These are phyloP conservation scores for Prototheca cutis DNA, from an alignment of 163 green algal genomes.

Conservation along the genomic window DNA sequence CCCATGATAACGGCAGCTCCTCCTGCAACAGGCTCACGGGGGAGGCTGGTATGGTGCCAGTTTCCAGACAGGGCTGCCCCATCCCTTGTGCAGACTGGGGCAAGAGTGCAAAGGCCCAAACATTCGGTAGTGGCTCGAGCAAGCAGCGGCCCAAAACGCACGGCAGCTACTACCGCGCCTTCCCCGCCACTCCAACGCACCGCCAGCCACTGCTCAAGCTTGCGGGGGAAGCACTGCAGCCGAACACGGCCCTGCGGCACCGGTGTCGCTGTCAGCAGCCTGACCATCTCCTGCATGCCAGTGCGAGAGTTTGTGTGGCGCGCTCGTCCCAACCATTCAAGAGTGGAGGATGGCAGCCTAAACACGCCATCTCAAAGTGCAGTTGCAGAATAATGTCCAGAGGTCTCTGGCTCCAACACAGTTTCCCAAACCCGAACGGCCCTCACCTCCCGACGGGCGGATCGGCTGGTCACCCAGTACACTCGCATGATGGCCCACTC, in stretches of 20 bases:
- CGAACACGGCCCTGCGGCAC: neutral
- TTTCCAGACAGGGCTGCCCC: neutral
- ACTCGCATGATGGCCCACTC: slow-evolving; percentile 1
- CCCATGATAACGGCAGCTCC: slow-evolving; percentile 1
- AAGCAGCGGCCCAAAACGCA: too few species aligned
- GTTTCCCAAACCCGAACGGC: too few species aligned
- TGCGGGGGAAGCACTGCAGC: slow-evolving; percentile 1
- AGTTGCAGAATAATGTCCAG: too few species aligned
- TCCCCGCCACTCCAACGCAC: too few species aligned
- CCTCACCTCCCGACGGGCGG: too few species aligned
- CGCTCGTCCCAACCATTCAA: too few species aligned
- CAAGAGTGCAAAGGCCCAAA: too few species aligned
- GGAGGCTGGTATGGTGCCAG: neutral
- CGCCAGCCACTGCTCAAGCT: neutral
- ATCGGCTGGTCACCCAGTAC: neutral
- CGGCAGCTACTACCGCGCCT: too few species aligned
- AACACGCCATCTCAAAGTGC: neutral
- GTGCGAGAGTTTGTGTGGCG: too few species aligned
- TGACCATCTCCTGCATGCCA: slow-evolving; percentile 6
- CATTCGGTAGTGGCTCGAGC: too few species aligned
- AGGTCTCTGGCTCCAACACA: too few species aligned
- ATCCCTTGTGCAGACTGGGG: slow-evolving; percentile 2
- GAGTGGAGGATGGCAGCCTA: neutral
- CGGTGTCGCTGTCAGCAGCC: neutral
- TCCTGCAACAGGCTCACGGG: neutral